Evolutionary conservation across 768 basidiomycete genomes (phyloP), one percentile per base, ranked within the genome.

Genomic region (Pulveroboletus sp.): DNA sequence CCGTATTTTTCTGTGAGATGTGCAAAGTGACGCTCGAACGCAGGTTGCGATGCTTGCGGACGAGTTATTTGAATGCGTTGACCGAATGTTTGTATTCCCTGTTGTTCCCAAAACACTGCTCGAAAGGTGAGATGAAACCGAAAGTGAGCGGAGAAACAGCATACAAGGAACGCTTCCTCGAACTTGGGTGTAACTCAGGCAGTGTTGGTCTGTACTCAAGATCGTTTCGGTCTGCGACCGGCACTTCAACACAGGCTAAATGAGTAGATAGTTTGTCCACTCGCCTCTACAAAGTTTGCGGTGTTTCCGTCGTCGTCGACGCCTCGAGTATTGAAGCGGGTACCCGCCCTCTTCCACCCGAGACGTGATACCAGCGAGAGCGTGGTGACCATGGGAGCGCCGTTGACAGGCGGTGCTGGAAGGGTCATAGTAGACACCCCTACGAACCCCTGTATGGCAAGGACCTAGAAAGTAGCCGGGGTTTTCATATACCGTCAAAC

Each of bases 81-180:
- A 33, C 93, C 90, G 62, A 99, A 93, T 0, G 95, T 94, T 63
- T 94, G 92, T 36, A 94, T 67, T 26, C 92, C 93, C 69, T 95
- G 93, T 62, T 99, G 95, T 66, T 98, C 95, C 96, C 96, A 99
- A 66, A 99, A 99, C 51, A 98, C 93, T 93, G 62, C 40, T 48
- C 46, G 39, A 32, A 39, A 39, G 49, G 18, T 49, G 57, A 59
- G 52, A 56, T 44, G 47, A 30, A 33, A 43, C 39, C 9, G 36
- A 33, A 32, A 18, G n/a, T 0, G 30, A 43, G 32, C 7, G 27
- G 40, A 48, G 24, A 38, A 54, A 57, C 60, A 51, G 47, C 91
- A 62, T 75, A 95, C 93, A 75, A 50, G 96, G 96, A 38, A 99
- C 89, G 58, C 90, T 94, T 51, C 96, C 96, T 55, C 96, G 85